Base-by-base conservation (phyloP, 2,329 filamentous ascomycete species). In the Fusarium algeriense region DNA sequence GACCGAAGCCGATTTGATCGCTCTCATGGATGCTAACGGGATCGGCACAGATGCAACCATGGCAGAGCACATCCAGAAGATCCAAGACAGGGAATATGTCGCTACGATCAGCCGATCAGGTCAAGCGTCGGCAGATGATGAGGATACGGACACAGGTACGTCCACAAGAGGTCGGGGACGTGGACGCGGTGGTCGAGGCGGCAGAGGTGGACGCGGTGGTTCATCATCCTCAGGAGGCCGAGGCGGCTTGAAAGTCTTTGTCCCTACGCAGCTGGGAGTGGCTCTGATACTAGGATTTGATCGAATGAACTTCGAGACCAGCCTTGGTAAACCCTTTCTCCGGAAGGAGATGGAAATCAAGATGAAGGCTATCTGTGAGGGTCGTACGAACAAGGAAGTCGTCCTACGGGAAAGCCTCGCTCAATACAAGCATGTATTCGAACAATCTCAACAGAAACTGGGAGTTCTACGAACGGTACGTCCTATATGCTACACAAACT, bases 11-110 rank as follows among this genome's bases (percentile, higher is more conserved):
- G 96, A 99, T 79, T 86, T 99, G 30, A 97, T 99, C 78, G 92
- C 92, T 6, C 87, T 99, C 14, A 99, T 99, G 96, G 96, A 99
- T 82, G 95, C 94, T 46, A 99, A 99, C 78, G 96, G 96, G 4
- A 99, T 99, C 71, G 96, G 96, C 15, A 99, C 96, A 13, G 96
- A 99, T 83, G 96, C 96, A 10, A 99, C 96, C 2, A 99, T 99
- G 96, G 96, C 96, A 0, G 96, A 99, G 76, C 96, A 99, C 78
- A 99, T 99, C 76, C 90, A 93, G 64, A 99, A 95, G 81, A 97
- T 99, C 75, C 94, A 98, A 80, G 90, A 95, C 64, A 87, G 96
- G 65, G 87, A 95, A 74, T 99, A 99, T 77, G 95, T 94, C 53
- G 89, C 90, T 61, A 91, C 92, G 3, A 83, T 78, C 78, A 89